phyloP scores from a whole-genome alignment of 2,329 filamentous ascomycete species.

The Curvularia sp. region DNA sequence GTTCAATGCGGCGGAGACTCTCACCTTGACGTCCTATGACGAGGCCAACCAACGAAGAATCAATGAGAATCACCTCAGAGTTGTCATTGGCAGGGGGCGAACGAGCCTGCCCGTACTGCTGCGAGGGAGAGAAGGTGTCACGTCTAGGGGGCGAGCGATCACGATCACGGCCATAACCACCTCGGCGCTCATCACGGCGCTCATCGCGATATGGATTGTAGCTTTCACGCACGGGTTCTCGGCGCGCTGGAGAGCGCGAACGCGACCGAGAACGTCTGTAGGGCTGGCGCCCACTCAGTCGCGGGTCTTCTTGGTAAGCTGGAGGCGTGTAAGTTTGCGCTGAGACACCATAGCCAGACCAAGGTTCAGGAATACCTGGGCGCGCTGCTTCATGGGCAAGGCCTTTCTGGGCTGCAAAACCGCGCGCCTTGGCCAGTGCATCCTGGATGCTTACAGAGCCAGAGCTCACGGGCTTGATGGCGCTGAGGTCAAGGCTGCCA shows the following conservation, averaged over 20 bases:
- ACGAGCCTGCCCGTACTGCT: conserved; percentile 60
- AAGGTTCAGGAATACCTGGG: conserved; percentile 56
- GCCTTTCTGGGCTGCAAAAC: conserved; percentile 80
- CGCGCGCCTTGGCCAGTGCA: conserved; percentile 83
- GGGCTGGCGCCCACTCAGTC: conserved; percentile 57
- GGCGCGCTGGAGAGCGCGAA: conserved; percentile 63
- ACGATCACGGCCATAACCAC: conserved; percentile 70
- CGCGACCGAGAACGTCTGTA: conserved; percentile 77
- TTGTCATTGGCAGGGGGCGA: conserved; percentile 72
- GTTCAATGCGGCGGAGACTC: conserved; percentile 84
- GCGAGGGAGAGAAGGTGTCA: conserved; percentile 66
- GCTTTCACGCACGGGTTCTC: conserved; percentile 75
- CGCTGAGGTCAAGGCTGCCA: conserved; percentile 79
- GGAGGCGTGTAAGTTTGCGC: conserved; percentile 43
- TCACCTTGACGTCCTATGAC: conserved; percentile 92
- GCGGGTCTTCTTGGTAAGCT: conserved; percentile 55
- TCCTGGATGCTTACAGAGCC: conserved; percentile 85
- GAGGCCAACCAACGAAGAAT: conserved; percentile 83
- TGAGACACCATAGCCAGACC: conserved; percentile 33
- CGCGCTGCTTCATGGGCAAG: conserved; percentile 60
- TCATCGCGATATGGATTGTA: conserved; percentile 88
- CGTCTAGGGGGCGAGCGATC: conserved; percentile 73
- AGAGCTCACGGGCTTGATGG: conserved; percentile 78
- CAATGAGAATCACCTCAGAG: conserved; percentile 82
- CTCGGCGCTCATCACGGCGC: conserved; percentile 70